Percentiles rank a stretch among this genome's conserved stretches.
These are phyloP conservation scores for Aspergillus flavus DNA, from an alignment of 2,329 filamentous ascomycete genomes.

Conservation along the genomic window DNA sequence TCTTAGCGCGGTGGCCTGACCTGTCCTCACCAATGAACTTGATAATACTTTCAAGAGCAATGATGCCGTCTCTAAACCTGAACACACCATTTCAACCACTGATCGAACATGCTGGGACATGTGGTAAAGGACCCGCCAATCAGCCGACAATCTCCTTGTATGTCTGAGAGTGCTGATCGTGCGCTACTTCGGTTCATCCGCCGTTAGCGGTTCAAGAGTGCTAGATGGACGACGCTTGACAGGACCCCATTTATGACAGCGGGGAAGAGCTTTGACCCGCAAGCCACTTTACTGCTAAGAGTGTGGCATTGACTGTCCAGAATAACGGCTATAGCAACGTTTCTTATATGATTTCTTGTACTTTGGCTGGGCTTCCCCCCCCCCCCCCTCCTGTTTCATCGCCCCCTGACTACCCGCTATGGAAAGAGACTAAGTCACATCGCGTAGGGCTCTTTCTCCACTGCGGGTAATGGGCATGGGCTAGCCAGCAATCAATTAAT, in stretches of 20 bases:
- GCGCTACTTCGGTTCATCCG: not conserved
- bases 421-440: constrained; percentile 1
- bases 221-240: not conserved
- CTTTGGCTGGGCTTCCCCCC: not conserved
- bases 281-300: not conserved
- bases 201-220: not conserved
- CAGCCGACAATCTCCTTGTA: not conserved
- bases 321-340: not conserved
- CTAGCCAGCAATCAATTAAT: not conserved
- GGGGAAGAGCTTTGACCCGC: not conserved
- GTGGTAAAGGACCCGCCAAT: not conserved
- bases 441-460: constrained; percentile 3
- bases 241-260: not conserved
- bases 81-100: not conserved
- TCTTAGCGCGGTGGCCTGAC: not conserved
- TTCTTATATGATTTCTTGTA: not conserved
- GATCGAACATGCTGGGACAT: not conserved
- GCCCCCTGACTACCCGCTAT: not conserved
- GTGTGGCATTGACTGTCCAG: not conserved
- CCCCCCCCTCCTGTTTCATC: not conserved
- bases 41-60: not conserved
- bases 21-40: not conserved
- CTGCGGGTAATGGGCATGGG: not conserved
- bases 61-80: not conserved
- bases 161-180: not conserved